A percentile compares a stretch with the other conserved stretches of the same genome.
Conservation (phyloP, 768 basidiomycete species). For the Pluteus cervinus region DNA sequence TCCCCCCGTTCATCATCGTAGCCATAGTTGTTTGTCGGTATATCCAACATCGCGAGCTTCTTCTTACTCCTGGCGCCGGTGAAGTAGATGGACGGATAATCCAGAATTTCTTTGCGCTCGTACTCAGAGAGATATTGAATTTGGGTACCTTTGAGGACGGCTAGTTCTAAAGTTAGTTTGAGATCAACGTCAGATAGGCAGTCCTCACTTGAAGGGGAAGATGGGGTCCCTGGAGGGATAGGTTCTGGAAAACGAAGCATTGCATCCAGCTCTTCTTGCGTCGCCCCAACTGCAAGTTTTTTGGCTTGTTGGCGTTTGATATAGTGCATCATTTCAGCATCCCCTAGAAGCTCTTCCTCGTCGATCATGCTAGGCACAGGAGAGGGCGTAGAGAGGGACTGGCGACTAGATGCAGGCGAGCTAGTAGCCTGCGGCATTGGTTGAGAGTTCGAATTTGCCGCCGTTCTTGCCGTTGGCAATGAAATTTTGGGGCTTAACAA, state of each 20-base stretch:
- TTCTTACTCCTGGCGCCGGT: constrained; percentile 78
- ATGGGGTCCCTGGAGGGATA: constrained; percentile 56
- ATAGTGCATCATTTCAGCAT: constrained; percentile 97
- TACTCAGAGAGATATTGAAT: constrained; percentile 75
- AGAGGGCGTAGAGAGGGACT: constrained; percentile 80
- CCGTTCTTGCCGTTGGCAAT: constrained; percentile 48
- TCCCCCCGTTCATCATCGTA: constrained; percentile 99
- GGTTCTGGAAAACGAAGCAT: constrained; percentile 93
- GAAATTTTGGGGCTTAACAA: constrained; percentile 76
- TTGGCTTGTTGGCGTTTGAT: constrained; percentile 87
- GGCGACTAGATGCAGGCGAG: constrained; percentile 66
- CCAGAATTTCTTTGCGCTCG: constrained; percentile 87
- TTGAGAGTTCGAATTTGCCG: constrained; percentile 45
- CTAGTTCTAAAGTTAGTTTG: constrained; percentile 28
- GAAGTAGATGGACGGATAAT: constrained; percentile 80
- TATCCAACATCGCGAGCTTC: constrained; percentile 70
- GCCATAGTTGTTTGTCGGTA: constrained; percentile 80
- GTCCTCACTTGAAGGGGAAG: constrained; percentile 65
- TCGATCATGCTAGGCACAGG: constrained; percentile 73
- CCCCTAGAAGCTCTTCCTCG: constrained; percentile 83
- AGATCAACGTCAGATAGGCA: constrained; percentile 1
- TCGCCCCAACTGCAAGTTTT: constrained; percentile 76
- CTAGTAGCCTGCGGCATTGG: constrained; percentile 45
- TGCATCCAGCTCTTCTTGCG: constrained; percentile 82
- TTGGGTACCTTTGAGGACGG: constrained; percentile 58